A percentile compares a stretch with the other conserved stretches of the same genome.
Conservation (phyloP, 345 rosid genomes). For the Populus euphratica region DNA sequence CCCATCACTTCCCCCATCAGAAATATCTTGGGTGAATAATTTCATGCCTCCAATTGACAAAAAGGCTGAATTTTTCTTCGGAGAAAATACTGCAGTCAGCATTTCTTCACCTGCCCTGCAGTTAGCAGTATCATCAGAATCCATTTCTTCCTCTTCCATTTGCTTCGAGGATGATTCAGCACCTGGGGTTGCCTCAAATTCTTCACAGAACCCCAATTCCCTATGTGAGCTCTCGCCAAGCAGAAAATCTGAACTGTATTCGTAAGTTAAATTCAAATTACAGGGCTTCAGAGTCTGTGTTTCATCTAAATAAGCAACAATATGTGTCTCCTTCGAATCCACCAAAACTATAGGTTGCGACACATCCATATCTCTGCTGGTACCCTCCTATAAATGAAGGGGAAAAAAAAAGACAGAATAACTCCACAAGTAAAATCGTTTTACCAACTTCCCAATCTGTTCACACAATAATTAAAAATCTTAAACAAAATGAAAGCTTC, state of each 20-base stretch:
- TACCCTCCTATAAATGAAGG: conserved; percentile 31
- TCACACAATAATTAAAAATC: background rate
- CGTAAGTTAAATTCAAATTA: conserved; percentile 41
- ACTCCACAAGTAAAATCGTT: background rate
- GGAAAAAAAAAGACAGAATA: background rate
- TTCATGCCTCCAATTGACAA: conserved; percentile 77
- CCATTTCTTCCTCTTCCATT: conserved; percentile 33
- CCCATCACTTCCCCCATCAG: conserved; percentile 55
- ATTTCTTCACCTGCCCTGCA: conserved; percentile 23
- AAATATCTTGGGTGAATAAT: conserved; percentile 68
- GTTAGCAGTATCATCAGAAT: conserved; percentile 25
- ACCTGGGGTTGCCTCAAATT: conserved; percentile 43
- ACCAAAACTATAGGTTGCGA: conserved; percentile 42
- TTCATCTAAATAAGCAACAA: conserved; percentile 64
- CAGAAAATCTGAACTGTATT: conserved; percentile 57
- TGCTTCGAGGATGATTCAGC: conserved; percentile 44
- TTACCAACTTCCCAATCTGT: background rate
- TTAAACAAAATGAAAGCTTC: background rate
- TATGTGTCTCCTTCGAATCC: conserved; percentile 40
- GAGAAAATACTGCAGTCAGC: conserved; percentile 23
- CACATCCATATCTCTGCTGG: conserved; percentile 19
- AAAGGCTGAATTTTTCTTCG: conserved; percentile 59
- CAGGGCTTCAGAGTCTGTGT: conserved; percentile 37
- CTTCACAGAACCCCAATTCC: conserved; percentile 63
- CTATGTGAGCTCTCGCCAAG: conserved; percentile 56